Percentiles rank a stretch among this genome's conserved stretches.
These are phyloP conservation scores for Luzula sylvatica DNA, from an alignment of 176 grass and related monocot species.

Conservation along the genomic window DNA sequence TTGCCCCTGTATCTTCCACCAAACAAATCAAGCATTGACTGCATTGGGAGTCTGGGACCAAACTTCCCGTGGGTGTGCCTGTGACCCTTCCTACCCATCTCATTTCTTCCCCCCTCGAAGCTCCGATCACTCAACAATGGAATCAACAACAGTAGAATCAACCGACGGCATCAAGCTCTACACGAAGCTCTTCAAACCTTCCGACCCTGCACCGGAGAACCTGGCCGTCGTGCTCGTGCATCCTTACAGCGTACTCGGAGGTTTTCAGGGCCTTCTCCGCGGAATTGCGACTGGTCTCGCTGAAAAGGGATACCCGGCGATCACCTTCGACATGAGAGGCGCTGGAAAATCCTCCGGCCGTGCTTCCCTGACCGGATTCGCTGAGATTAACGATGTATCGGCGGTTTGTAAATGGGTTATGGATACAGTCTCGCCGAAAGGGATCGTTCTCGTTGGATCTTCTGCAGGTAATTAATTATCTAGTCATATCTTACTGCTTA, in stretches of 20 bases:
- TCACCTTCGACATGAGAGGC: constrained; percentile 97
- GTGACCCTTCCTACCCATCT: too few relatives aligned
- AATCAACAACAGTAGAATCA: constrained; percentile 37
- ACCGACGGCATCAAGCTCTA: constrained; percentile 71
- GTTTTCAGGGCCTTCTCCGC: constrained; percentile 68
- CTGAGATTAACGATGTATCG: constrained; percentile 63
- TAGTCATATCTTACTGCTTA: too few relatives aligned
- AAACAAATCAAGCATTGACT: too few relatives aligned
- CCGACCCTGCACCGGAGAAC: constrained; percentile 23
- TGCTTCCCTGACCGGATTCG: constrained; percentile 60
- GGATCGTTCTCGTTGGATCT: constrained; percentile 67
- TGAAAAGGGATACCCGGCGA: constrained; percentile 36
- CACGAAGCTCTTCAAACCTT: constrained; percentile 60
- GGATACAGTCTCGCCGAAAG: constrained; percentile 39
- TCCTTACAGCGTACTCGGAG: constrained; percentile 81
- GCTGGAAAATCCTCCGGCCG: constrained; percentile 72
- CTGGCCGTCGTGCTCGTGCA: constrained; percentile 74
- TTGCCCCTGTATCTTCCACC: too few relatives aligned
- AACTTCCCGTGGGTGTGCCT: too few relatives aligned
- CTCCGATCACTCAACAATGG: not conserved
- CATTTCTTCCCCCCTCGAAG: too few relatives aligned
- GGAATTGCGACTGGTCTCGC: constrained; percentile 79
- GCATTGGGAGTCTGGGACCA: too few relatives aligned
- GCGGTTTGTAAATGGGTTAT: constrained; percentile 82
- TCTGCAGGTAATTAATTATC: constrained; percentile 47